Base-by-base conservation (phyloP, 495 filamentous ascomycete genomes). In the Annulohypoxylon nitens region DNA sequence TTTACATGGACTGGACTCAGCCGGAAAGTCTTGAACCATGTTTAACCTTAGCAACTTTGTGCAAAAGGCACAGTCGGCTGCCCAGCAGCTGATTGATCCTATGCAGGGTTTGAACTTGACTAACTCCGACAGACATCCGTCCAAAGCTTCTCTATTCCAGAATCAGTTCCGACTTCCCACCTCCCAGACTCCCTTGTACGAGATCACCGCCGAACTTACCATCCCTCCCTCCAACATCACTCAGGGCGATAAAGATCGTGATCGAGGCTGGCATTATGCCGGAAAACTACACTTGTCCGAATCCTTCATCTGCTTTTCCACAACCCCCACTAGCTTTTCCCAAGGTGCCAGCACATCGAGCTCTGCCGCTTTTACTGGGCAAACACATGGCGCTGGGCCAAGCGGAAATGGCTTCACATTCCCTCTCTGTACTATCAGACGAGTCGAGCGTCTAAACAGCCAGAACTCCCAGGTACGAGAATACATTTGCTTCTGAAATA, bases 351-450 rank as follows among this genome's bases (percentile, higher is more conserved):
- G 88, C 76, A 85, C 88, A 3, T 90, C 88, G 71, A 88, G 91
- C 3, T 94, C 93, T 0, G 93, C 88, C 26, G 84, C 88, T 30
- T 97, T 93, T 82, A 94, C 92, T 12, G 94, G 94, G 8, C 93
- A 95, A 69, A 97, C 94, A 12, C 91, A 96, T 75, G 94, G 94
- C 14, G 92, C 92, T 16, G 94, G 94, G 0, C 94, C 97, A n/a
- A 92, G 93, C 47, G 95, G 95, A 10, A 97, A 97, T 86, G 96
- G 96, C 41, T 99, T 99, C 76, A 97, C 92, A 10, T 88, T 98
- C n/a, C 97, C 96, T 3, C 87, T 99, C 10, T 97, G 93, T 78
- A 92, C 93, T 36, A 93, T 99, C 69, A 88, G 96, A 53, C 86
- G 95, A 4, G 96, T 99, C 10, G 96, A 99, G 83, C 88, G 96